Base-by-base conservation (phyloP, 495 filamentous ascomycete species). In the Lasiosphaeria ovina region DNA sequence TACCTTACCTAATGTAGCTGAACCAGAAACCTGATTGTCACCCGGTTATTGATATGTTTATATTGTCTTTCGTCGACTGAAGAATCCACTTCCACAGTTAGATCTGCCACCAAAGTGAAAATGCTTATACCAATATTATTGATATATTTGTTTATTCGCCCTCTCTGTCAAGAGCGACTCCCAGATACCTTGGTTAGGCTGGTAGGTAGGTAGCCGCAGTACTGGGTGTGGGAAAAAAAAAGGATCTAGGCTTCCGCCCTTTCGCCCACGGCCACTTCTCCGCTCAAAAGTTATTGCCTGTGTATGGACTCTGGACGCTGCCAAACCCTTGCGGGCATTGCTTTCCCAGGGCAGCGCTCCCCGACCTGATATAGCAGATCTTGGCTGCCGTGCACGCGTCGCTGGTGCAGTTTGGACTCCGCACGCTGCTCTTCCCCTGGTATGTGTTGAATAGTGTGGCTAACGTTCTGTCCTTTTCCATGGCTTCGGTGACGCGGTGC, bases 351-450 rank as follows among this genome's bases (percentile, higher is more conserved):
- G 79, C 76, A 32, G 70, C 74, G 67, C 80, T 83, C 1, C 82
- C 83, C 71, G 77, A 81, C 7, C 83, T 68, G 72, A 85, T 86
- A 61, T 86, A 86, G 55, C 84, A 87, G 16, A 87, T 72, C 73
- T 85, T 85, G 2, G 83, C 81, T 48, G 63, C 55, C 17, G 75
- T 74, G 62, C 84, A 87, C 12, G 67, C 78, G 1, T 58, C 64
- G 44, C 69, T 83, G 12, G 75, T 78, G 58, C 84, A 87, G 24
- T 76, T 76, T 0, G 82, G 82, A 14, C 75, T 81, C 64, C 70
- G 70, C 3, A 80, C 69, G 51, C 79, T 83, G 56, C 61, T 68
- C 64, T 81, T 83, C 3, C 84, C 84, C 65, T 86, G 79, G 56
- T 77, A 79, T 12, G 72, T 75, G 62, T 83, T 86, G 51, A 84